Percentiles rank a stretch among this genome's conserved stretches.
Evolutionary conservation across 371 early-diverging fungal species (phyloP).

Genomic region (Funneliformis caledonium): DNA sequence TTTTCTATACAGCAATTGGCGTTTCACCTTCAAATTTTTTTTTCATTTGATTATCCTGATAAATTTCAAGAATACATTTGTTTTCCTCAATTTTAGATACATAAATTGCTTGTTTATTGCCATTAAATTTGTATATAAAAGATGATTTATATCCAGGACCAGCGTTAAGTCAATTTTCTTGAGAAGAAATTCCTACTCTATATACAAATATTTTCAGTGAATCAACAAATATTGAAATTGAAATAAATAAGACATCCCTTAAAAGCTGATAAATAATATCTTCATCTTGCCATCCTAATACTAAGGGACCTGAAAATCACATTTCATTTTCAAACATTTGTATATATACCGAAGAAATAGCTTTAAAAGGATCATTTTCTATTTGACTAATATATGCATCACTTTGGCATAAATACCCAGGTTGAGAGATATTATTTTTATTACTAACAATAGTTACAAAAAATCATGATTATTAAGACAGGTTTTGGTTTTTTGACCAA

Average conservation of each 20-base stretch:
- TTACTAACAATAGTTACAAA: slow-evolving; percentile 5
- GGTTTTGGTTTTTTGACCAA: neutral
- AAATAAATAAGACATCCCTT: neutral
- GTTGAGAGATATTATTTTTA: neutral
- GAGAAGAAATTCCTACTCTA: neutral
- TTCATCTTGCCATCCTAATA: neutral
- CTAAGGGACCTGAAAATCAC: neutral
- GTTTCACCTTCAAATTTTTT: neutral
- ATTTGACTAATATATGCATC: neutral
- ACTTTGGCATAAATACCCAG: neutral
- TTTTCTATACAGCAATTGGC: neutral
- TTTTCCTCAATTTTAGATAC: neutral
- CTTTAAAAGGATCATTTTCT: neutral
- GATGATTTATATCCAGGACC: neutral
- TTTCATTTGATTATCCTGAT: neutral
- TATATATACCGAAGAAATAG: neutral
- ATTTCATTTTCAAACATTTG: neutral
- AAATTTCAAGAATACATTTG: neutral
- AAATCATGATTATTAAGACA: neutral
- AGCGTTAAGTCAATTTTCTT: neutral
- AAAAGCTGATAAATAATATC: neutral
- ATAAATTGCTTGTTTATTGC: neutral
- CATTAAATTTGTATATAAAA: neutral
- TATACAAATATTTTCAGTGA: neutral
- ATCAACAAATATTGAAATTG: neutral